Evolutionary conservation across 179 eudicot genomes (phyloP).

Genomic region (Spinacia oleracea): DNA sequence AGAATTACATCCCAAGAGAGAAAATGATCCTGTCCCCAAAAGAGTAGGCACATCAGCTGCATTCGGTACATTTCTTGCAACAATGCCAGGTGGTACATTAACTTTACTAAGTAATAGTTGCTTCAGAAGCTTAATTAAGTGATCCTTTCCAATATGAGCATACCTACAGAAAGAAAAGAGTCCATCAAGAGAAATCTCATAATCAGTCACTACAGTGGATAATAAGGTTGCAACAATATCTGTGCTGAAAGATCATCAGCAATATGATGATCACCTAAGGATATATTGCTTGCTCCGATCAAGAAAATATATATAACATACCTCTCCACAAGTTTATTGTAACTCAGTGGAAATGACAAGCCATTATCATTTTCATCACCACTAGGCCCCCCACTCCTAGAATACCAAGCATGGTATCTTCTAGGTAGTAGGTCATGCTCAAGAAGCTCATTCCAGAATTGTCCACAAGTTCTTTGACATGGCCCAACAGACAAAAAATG

Average conservation of each 20-base stretch:
- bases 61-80: slow-evolving; percentile 51
- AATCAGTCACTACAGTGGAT: not conserved
- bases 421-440: slow-evolving; percentile 92
- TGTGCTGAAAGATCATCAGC: slow-evolving; percentile 1
- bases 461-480: slow-evolving; percentile 91
- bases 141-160: slow-evolving; percentile 77
- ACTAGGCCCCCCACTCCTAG: slow-evolving; percentile 65
- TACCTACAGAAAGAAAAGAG: slow-evolving; percentile 47
- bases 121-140: slow-evolving; percentile 84
- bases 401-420: slow-evolving; percentile 96
- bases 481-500: slow-evolving; percentile 94
- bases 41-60: slow-evolving; percentile 93
- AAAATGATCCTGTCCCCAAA: slow-evolving; percentile 83
- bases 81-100: slow-evolving; percentile 42
- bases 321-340: slow-evolving; percentile 81
- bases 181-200: slow-evolving; percentile 16
- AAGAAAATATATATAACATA: slow-evolving; percentile 31
- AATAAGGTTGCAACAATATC: not conserved
- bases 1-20: slow-evolving; percentile 66
- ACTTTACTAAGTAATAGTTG: slow-evolving; percentile 55
- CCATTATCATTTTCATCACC: slow-evolving; percentile 95
- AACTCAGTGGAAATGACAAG: slow-evolving; percentile 76
- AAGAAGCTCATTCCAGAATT: slow-evolving; percentile 97
- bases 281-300: not conserved
- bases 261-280: slow-evolving; percentile 7